Evolutionary conservation across 2,329 filamentous ascomycete species (phyloP), one percentile per base, ranked within the genome.

Genomic region (Xylariaceae sp.): DNA sequence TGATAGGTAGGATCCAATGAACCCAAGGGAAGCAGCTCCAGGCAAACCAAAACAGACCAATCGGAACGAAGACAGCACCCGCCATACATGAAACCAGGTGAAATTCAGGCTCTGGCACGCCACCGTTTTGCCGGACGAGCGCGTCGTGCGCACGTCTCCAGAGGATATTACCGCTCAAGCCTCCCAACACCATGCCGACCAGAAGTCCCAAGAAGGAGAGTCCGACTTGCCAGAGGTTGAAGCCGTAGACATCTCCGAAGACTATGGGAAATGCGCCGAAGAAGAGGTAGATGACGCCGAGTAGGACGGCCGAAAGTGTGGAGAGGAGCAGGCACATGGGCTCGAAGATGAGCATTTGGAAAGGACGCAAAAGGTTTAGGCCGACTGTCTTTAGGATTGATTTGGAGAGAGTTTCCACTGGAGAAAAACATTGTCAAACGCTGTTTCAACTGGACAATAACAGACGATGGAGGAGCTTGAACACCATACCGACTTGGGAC

Each of bases 281-380:
- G 71, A 94, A 95, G 32, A 95, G 79, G 62, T 95, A 95, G 2
- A 95, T 70, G 36, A 95, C 85, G 5, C 90, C 91, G 6, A 95
- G 74, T n/a, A 95, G 71, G 43, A 96, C 80, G 32, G 89, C 88
- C 1, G 87, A 88, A 56, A 91, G 86, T 19, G 93, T 68, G 65
- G 89, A 93, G 21, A 96, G 80, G 55, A 82, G 82, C 46, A 93
- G 71, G 48, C 84, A 87, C 88, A 95, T 96, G 53, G 87, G 88
- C 70, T 95, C 89, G 43, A 87, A 77, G 40, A 84, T 65, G 44
- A 96, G 75, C 5, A 96, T 77, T 66, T 93, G 80, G 62, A 93
- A 86, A 5, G 88, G 88, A n/a, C 82, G 76, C 41, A 79, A 67
- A 25, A 85, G 70, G 1, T 81, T 84, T 37, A 67, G 66, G 6